Evolutionary conservation across 139 green algal genomes (phyloP), one percentile per base, ranked within the genome.

Genomic region (Gonium pectorale): DNA sequence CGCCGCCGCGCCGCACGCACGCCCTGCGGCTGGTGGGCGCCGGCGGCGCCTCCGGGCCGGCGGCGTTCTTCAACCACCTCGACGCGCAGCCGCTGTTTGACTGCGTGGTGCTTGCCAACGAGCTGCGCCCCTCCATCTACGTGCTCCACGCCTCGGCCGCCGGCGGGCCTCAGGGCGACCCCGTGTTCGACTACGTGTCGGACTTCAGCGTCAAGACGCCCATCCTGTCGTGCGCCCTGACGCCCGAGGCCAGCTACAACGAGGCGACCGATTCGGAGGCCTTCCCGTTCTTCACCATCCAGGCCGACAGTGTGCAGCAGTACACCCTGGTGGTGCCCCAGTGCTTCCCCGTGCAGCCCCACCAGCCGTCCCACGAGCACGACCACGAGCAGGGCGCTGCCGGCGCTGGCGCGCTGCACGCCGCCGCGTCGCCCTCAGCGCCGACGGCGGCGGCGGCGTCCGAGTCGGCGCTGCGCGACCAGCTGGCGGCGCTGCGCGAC

Each of bases 231-330:
- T 82, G 97, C 37, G 89, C 88, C 0, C 89, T 93, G 1, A 68
- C 81, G 0, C 78, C 81, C n/a, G 91, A 89, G 62, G 51, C 73
- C 4, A 56, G 54, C 15, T 24, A 75, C 40, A 56, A 86, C 64
- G 79, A 85, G 79, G 46, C 51, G 2, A 78, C 64, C 5, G 64
- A 75, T 13, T 37, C 54, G 2, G 68, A 86, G 26, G 68, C 68
- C 3, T 89, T 89, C 33, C 78, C 86, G 56, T 41, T 89, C n/a
- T 86, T 74, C 60, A 83, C 69, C 29, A 77, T 89, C 22, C 96
- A 99, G 89, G 92, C 94, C 13, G 89, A 95, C 27, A 94, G 89
- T 0, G 93, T 99, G 0, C 96, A 99, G 90, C 93, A 96, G 86
- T 99, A 99, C 87, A 88, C 77, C 17, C 86, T 98, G 19, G 88